Conservation (phyloP, 2,329 filamentous ascomycete species). For the Colletotrichum sp. region DNA sequence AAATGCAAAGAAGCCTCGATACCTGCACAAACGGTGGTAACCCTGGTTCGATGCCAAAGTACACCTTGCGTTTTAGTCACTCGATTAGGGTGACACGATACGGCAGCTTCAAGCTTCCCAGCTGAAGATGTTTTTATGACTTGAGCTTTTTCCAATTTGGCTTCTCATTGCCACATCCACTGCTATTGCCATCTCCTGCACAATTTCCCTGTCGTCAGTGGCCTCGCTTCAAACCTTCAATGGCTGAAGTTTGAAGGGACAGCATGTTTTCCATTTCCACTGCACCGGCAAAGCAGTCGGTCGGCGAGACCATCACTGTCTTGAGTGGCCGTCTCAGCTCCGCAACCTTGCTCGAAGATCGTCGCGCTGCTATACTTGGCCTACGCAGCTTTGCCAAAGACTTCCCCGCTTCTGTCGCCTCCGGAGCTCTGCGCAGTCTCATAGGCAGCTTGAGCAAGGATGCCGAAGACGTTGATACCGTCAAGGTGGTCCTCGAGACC, state of each 20-base stretch:
- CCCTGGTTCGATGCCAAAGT: not conserved
- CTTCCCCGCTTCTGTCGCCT: slow-evolving; percentile 94
- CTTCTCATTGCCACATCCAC: not conserved
- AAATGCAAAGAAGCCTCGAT: not conserved
- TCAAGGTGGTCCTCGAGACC: slow-evolving; percentile 94
- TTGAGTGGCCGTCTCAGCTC: slow-evolving; percentile 87
- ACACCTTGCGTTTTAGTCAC: not conserved
- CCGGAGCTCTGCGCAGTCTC: slow-evolving; percentile 85
- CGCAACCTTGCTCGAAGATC: slow-evolving; percentile 91
- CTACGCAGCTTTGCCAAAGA: slow-evolving; percentile 95
- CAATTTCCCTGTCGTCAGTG: not conserved
- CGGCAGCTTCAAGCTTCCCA: not conserved
- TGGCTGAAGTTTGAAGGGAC: slow-evolving; percentile 17
- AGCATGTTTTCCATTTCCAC: slow-evolving; percentile 68
- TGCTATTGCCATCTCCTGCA: not conserved
- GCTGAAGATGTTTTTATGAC: not conserved
- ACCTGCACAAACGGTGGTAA: not conserved
- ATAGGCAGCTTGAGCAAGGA: slow-evolving; percentile 88
- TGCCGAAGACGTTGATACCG: slow-evolving; percentile 92
- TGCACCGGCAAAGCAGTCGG: slow-evolving; percentile 93
- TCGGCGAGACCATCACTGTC: slow-evolving; percentile 90
- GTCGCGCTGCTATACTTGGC: slow-evolving; percentile 89
- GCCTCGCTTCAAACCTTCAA: not conserved
- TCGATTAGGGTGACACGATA: not conserved
- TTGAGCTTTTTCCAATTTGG: not conserved